phyloP scores from a whole-genome alignment of 257 asterid genomes.

The Solanum chaucha region DNA sequence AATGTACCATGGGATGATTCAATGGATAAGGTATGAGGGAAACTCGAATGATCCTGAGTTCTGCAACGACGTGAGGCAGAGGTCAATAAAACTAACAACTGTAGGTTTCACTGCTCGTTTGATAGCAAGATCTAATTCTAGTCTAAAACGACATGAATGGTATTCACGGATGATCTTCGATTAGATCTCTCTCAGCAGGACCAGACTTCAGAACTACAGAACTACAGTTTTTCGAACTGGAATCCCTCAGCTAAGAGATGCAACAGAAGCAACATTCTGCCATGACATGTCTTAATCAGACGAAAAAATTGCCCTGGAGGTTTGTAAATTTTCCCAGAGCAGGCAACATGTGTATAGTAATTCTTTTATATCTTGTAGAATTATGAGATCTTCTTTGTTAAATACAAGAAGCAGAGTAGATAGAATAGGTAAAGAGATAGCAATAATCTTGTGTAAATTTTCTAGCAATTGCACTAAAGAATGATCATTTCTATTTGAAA shows the following conservation, averaged over 20 bases:
- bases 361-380: constrained; percentile 1
- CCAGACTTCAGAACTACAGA: neutral
- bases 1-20: constrained; percentile 78
- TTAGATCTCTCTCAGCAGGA: neutral
- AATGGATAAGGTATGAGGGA: constrained; percentile 82
- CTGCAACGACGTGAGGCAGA: constrained; percentile 57
- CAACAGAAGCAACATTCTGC: neutral
- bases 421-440: neutral
- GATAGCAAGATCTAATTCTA: constrained; percentile 51
- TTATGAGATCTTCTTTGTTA: neutral
- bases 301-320: neutral
- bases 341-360: neutral
- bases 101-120: constrained; percentile 94
- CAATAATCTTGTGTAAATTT: neutral
- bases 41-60: constrained; percentile 52
- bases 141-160: constrained; percentile 3
- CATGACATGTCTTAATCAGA: neutral
- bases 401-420: neutral
- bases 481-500: neutral
- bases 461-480: neutral
- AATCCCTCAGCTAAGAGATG: neutral
- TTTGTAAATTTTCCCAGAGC: neutral
- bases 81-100: constrained; percentile 55
- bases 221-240: neutral
- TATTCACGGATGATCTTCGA: constrained; percentile 9